These are phyloP conservation scores for Scenedesmus sp. DNA, from an alignment of 163 green algal genomes.

Conservation along the genomic window DNA sequence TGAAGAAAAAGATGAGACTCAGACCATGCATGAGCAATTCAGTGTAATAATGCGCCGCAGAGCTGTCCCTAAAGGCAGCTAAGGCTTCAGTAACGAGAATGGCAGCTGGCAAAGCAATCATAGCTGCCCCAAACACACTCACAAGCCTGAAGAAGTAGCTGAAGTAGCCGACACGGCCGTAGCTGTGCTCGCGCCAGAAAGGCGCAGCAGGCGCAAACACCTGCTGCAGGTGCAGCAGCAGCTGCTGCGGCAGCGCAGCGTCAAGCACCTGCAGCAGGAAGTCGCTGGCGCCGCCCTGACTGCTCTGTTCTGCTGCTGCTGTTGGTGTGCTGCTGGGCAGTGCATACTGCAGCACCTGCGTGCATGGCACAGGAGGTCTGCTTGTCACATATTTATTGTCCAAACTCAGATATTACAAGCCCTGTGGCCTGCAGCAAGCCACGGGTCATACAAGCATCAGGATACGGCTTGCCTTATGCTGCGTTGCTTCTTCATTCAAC, in stretches of 20 bases:
- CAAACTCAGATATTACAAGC: not conserved
- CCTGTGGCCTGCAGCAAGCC: not conserved
- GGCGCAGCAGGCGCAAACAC: conserved; percentile 37
- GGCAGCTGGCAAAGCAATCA: not conserved
- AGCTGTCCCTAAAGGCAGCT: no score
- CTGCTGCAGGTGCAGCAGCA: conserved; percentile 53
- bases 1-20: no score
- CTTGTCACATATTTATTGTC: not conserved
- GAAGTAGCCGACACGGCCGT: conserved; percentile 45
- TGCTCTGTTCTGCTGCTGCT: conserved; percentile 19
- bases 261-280: conserved; percentile 52
- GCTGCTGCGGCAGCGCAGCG: conserved; percentile 42
- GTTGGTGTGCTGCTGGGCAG: not conserved
- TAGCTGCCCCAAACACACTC: not conserved
- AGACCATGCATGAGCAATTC: no score
- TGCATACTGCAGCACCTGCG: not conserved
- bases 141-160: conserved; percentile 40
- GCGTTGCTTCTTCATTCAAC: not conserved
- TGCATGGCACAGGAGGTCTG: not conserved
- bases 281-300: not conserved
- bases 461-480: no score
- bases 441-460: not conserved
- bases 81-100: no score
- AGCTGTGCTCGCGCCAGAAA: conserved; percentile 43
- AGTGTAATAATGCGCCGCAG: no score